Base-by-base conservation (phyloP, 176 grass and related monocot genomes). In the Avena atlantica region DNA sequence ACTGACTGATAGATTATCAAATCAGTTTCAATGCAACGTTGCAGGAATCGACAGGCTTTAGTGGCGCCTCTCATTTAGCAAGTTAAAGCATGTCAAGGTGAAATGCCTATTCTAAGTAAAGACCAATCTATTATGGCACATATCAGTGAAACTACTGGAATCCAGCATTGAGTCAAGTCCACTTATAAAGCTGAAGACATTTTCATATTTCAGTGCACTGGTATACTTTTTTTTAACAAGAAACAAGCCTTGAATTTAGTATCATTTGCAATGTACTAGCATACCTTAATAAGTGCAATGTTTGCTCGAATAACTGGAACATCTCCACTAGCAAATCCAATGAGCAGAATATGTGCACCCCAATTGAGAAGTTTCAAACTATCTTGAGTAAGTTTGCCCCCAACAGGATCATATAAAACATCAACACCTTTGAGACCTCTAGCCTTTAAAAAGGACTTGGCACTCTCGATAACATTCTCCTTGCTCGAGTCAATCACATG, bases 251-350 rank as follows among this genome's bases (percentile, higher is more conserved):
- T 29, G 29, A 65, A 27, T 27, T 29, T 29, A 65, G 6, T 12
- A 31, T 66, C 63, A 31, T 34, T 67, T 67, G 25, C 57, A 52
- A 78, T 70, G 14, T 48, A 81, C 64, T 61, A 81, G 10, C 40
- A 5, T 82, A 96, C 93, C 93, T 98, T 98, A 64, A 98, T 85
- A 94, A 98, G 96, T 69, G 96, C 92, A 82, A 96, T 77, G 81
- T 96, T 98, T 19, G 90, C 90, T 58, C 92, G 92, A 85, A 96
- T 93, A 82, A 94, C 71, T 60, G 93, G 93, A 75, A 98, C 82
- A 91, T 98, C 96, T 51, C 93, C 93, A 76, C 96, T 98, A 47
- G 96, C 96, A 89, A 98, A 98, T 88, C 93, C 96, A 84, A 98
- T 98, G 64, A 98, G 60, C 78, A 98, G 80, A 92, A 98, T 94